Conservation (phyloP, 208 protist species). For the Trypanosoma lewisi region DNA sequence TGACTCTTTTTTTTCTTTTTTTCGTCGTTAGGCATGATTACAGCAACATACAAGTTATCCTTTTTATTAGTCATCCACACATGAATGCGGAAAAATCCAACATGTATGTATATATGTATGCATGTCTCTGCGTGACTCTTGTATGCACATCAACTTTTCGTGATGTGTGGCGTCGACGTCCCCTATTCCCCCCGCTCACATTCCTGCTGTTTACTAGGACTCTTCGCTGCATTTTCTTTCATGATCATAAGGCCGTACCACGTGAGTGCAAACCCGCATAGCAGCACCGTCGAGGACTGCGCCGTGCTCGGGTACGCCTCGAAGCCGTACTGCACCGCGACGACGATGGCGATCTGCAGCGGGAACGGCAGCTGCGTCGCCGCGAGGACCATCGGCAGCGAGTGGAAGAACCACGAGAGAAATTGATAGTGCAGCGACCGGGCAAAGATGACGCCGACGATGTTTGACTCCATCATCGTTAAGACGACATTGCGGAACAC, state of each 20-base stretch:
- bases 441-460: constrained; percentile 87
- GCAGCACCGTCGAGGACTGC: constrained; percentile 41
- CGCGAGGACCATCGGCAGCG: constrained; percentile 65
- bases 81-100: too few species aligned
- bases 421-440: constrained; percentile 95
- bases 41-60: too few species aligned
- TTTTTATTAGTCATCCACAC: too few species aligned
- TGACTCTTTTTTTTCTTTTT: too few species aligned
- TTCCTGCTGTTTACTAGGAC: too few species aligned
- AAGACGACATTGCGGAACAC: constrained; percentile 41
- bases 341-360: constrained; percentile 33
- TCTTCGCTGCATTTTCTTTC: constrained; percentile 5
- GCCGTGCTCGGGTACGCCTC: constrained; percentile 58
- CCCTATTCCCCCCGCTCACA: too few species aligned
- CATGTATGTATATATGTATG: too few species aligned
- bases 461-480: constrained; percentile 87
- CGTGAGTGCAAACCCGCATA: constrained; percentile 36
- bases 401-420: constrained; percentile 91
- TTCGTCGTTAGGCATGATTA: too few species aligned
- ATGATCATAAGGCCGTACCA: constrained; percentile 47
- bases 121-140: too few species aligned
- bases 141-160: too few species aligned
- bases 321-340: constrained; percentile 57
- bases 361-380: constrained; percentile 38
- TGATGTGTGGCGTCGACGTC: too few species aligned